phyloP scores from a whole-genome alignment of 73 alveolate species.

The Paraurostyla sp. region DNA sequence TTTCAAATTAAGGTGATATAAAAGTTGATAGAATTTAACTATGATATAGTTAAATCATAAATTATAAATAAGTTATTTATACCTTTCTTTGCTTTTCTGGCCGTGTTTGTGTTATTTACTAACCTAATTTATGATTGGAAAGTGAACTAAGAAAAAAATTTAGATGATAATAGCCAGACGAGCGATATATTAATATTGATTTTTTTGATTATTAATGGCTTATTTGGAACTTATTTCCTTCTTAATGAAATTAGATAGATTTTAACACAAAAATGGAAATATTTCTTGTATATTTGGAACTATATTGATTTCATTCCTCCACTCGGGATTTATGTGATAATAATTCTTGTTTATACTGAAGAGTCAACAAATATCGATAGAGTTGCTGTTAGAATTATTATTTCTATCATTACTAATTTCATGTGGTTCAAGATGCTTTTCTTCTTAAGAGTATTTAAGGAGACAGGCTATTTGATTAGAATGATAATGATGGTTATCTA shows the following conservation, averaged over 20 bases:
- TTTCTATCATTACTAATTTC: neutral
- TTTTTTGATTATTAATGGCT: neutral
- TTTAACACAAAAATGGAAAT: neutral
- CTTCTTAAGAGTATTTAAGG: conserved; percentile 24
- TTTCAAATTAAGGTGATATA: neutral
- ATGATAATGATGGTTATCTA: conserved; percentile 32
- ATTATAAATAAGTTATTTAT: neutral
- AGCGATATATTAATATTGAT: too few relatives aligned
- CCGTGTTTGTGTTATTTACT: neutral
- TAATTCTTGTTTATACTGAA: neutral
- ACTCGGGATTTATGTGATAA: neutral
- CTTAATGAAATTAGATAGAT: neutral
- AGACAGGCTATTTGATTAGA: conserved; percentile 20
- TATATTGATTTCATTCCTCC: conserved; percentile 10
- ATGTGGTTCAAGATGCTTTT: conserved; percentile 21
- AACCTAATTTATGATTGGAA: neutral
- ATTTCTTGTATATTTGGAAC: neutral
- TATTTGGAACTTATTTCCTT: neutral
- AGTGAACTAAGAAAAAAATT: neutral
- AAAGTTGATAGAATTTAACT: conserved; percentile 18
- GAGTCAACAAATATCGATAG: neutral
- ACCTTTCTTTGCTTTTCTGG: neutral
- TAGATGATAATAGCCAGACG: too few relatives aligned
- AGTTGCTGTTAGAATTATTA: neutral
- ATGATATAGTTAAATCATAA: neutral